These are phyloP conservation scores for Colletotrichum noveboracense DNA, from an alignment of 2,329 filamentous ascomycete species.

Conservation along the genomic window DNA sequence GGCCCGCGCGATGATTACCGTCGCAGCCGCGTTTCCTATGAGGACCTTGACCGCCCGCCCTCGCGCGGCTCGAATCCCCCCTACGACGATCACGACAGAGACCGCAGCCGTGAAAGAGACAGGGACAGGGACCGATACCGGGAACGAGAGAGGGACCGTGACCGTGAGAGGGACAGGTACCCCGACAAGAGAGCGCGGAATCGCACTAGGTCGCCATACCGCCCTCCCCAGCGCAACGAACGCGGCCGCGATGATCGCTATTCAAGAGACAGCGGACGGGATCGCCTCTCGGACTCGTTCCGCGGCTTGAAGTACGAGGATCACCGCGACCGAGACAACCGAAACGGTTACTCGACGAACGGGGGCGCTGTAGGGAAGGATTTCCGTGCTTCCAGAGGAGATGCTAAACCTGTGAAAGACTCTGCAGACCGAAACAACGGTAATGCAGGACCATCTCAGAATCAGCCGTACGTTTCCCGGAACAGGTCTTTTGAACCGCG, in stretches of 20 bases:
- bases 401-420: conserved; percentile 73
- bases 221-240: conserved; percentile 39
- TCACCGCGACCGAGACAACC: conserved; percentile 53
- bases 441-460: conserved; percentile 34
- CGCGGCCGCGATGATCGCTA: conserved; percentile 38
- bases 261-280: conserved; percentile 32
- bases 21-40: conserved; percentile 55
- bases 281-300: conserved; percentile 27
- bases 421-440: conserved; percentile 42
- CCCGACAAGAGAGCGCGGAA: conserved; percentile 61
- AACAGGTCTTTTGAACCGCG: neutral
- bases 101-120: conserved; percentile 38
- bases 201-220: conserved; percentile 57
- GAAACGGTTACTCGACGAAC: conserved; percentile 64
- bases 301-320: conserved; percentile 46
- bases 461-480: conserved; percentile 34
- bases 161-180: conserved; percentile 45
- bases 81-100: conserved; percentile 58
- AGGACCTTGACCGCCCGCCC: conserved; percentile 60
- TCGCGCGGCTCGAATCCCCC: conserved; percentile 45
- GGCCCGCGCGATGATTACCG: conserved; percentile 51
- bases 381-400: conserved; percentile 63
- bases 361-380: conserved; percentile 64
- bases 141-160: conserved; percentile 26
- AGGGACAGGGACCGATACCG: conserved; percentile 27